These are phyloP conservation scores for Leccinum incarnatum DNA, from an alignment of 768 basidiomycete species.

Conservation along the genomic window DNA sequence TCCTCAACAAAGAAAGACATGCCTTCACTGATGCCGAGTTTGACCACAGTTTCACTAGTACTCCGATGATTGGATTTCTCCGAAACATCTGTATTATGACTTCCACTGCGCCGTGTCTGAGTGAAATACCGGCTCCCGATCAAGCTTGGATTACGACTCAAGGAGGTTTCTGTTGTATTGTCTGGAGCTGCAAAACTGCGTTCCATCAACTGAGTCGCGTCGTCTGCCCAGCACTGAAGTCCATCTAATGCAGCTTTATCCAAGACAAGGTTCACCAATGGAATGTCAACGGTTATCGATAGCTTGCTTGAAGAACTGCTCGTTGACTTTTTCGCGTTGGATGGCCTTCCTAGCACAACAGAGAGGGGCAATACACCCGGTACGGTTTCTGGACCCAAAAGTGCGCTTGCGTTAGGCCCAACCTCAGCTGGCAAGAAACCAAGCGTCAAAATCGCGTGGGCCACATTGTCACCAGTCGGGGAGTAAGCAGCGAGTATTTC, in stretches of 20 bases:
- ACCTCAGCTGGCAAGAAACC: slow-evolving; percentile 38
- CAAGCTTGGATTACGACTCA: slow-evolving; percentile 58
- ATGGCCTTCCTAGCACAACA: slow-evolving; percentile 18
- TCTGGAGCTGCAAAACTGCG: slow-evolving; percentile 29
- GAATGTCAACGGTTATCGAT: slow-evolving; percentile 41
- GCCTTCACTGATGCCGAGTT: slow-evolving; percentile 48
- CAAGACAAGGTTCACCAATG: slow-evolving; percentile 59
- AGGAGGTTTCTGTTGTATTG: slow-evolving; percentile 28
- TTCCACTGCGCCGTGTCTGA: slow-evolving; percentile 36
- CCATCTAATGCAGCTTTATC: slow-evolving; percentile 69
- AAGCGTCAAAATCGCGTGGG: slow-evolving; percentile 48
- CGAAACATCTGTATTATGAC: slow-evolving; percentile 39
- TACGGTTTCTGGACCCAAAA: slow-evolving; percentile 25
- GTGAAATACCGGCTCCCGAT: slow-evolving; percentile 81
- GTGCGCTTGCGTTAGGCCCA: slow-evolving; percentile 16
- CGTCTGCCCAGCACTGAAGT: slow-evolving; percentile 87
- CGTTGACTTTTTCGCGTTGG: not conserved
- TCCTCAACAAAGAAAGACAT: not conserved
- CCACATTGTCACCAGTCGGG: slow-evolving; percentile 35
- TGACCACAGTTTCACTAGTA: slow-evolving; percentile 47
- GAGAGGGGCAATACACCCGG: slow-evolving; percentile 19
- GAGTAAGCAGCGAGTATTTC: slow-evolving; percentile 53
- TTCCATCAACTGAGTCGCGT: slow-evolving; percentile 71
- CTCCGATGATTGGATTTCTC: slow-evolving; percentile 20
- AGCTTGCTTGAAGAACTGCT: slow-evolving; percentile 7